Conservation (phyloP, 2,329 filamentous ascomycete genomes). For the Penicillium sp. region DNA sequence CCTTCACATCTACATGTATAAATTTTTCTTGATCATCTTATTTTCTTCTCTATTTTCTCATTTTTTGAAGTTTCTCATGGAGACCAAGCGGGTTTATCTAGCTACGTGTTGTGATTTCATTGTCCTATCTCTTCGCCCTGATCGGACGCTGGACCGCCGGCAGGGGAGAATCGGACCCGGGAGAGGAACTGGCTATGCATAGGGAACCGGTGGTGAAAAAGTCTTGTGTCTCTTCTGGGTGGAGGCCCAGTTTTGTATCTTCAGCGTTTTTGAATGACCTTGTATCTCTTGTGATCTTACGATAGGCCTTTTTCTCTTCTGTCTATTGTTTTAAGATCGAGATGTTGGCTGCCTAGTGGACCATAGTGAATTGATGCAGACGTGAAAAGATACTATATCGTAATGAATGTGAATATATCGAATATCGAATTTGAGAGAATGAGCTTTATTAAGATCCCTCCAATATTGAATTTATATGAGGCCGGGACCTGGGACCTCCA, state of each 20-base stretch:
- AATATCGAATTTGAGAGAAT: neutral
- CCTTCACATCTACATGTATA: conserved; percentile 31
- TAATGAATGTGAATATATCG: neutral
- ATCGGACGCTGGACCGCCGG: conserved; percentile 37
- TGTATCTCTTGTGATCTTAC: conserved; percentile 9
- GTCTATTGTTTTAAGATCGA: conserved; percentile 3
- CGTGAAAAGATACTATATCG: neutral
- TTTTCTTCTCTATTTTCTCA: conserved; percentile 21
- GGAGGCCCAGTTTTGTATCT: conserved; percentile 8
- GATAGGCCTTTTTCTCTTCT: conserved; percentile 4
- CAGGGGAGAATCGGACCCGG: conserved; percentile 22
- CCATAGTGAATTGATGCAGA: conserved; percentile 4
- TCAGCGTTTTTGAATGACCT: conserved; percentile 8
- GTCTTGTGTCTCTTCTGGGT: conserved; percentile 13
- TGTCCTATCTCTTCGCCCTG: conserved; percentile 20
- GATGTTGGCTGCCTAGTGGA: conserved; percentile 3
- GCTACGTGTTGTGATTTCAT: conserved; percentile 28
- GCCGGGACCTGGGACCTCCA: neutral
- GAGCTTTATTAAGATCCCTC: neutral
- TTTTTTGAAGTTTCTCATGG: conserved; percentile 19
- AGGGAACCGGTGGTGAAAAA: conserved; percentile 16
- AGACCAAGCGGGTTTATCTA: conserved; percentile 27
- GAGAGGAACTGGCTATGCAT: conserved; percentile 6
- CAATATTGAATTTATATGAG: neutral
- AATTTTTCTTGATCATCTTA: conserved; percentile 17